Evolutionary conservation across 331 rosid genomes (phyloP), one percentile per base, ranked within the genome.

Genomic region (Quercus phellos): DNA sequence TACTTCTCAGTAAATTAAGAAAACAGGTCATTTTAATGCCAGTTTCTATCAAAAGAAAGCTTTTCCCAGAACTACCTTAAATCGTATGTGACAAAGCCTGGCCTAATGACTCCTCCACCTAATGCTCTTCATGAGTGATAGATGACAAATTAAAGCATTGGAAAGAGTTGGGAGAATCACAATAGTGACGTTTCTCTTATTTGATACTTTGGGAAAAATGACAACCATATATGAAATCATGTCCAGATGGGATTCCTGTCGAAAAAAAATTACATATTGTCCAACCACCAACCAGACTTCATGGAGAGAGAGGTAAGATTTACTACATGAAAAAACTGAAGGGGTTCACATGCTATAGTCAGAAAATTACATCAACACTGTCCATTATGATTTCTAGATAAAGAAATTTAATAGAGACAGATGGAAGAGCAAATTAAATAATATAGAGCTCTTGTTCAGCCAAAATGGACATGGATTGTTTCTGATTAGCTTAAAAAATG

Each of bases 81-180:
- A 9, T 10, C 14, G 17, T 50, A 51, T 70, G 35, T 46, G 42
- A 70, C 58, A 46, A 70, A 46, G 11, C 11, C 27, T 46, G 21
- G 34, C 4, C 35, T 21, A 51, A 13, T 42, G 30, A 66, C 9
- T 34, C 27, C 26, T 32, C 51, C 46, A 18, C 71, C 56, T 21
- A 26, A 2, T 5, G 56, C 26, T 30, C 56, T 43, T 70, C n/a
- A 22, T 21, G 56, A 70, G 26, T 22, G 74, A 78, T 74, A 64
- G 72, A 32, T 51, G 77, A 75, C 79, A 66, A 17, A 72, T 46
- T 51, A 72, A 38, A 56, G 66, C 63, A 69, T 53, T 11, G 5
- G 76, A 78, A 85, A 81, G 56, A 79, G 55, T 73, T 66, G 90
- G 75, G 78, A 67, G 83, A 84, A 79, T 83, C 87, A 78, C 80